A percentile compares a stretch with the other conserved stretches of the same genome.
Evolutionary conservation across 805 yeast species (phyloP).

Genomic region (Myxozyma mucilagina): DNA sequence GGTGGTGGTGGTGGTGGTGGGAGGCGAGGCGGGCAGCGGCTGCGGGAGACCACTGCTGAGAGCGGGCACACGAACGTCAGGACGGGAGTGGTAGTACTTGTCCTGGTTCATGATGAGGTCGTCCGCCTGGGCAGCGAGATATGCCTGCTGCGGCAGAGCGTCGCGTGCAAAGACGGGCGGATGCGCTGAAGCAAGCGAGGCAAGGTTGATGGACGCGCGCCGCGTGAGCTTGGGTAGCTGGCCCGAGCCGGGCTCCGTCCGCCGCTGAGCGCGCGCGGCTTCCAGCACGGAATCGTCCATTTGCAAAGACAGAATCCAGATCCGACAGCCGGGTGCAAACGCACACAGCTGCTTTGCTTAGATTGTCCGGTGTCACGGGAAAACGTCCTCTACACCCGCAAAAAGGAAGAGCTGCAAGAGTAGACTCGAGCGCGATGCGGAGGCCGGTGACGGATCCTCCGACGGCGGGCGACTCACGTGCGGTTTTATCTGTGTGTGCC

Average conservation of each 20-base stretch:
- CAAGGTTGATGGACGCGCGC: conserved; percentile 21
- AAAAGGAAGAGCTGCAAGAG: neutral
- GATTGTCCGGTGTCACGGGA: too few relatives aligned
- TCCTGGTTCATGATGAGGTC: conserved; percentile 20
- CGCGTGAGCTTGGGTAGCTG: conserved; percentile 8
- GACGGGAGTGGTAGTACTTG: conserved; percentile 2
- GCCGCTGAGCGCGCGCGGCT: conserved; percentile 7
- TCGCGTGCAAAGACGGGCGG: conserved; percentile 9
- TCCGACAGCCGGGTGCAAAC: neutral
- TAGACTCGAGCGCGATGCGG: neutral
- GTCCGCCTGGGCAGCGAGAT: conserved; percentile 20
- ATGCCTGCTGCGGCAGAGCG: neutral
- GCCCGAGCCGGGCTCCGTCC: neutral
- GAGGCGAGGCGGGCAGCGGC: neutral
- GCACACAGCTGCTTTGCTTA: neutral
- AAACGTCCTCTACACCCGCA: neutral
- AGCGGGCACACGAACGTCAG: conserved; percentile 12
- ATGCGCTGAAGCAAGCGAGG: conserved; percentile 12
- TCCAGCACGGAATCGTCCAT: conserved; percentile 18
- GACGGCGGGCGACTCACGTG: neutral
- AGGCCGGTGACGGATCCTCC: conserved; percentile 3
- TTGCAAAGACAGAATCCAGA: neutral
- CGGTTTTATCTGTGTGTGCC: neutral
- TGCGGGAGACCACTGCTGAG: neutral
- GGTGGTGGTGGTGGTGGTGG: too few relatives aligned